Base-by-base conservation (phyloP, 176 grass and related monocot species). In the Eragrostis curvula region DNA sequence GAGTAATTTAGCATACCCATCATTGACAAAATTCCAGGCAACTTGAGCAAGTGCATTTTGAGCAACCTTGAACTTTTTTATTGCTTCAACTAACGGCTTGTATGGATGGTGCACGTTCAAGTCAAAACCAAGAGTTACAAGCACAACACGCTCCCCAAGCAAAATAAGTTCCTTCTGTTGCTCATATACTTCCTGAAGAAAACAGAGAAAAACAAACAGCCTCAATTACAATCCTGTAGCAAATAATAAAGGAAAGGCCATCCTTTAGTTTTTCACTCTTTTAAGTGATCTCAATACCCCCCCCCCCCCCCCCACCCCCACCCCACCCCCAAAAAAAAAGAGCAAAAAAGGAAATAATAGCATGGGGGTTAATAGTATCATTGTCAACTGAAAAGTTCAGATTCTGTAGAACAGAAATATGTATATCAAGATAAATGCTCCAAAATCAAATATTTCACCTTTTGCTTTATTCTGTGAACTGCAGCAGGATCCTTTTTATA, bases 11-110 rank as follows among this genome's bases (percentile, higher is more conserved):
- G 74, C 88, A 67, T 97, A 97, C 95, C 95, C 95, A 89, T 97
- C 95, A 70, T 97, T 97, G 84, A 97, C 95, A 87, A 97, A 97
- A 92, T 92, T 97, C 95, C 92, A 97, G 75, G 95, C 95, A 92
- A 94, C 95, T 88, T 97, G 95, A 77, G 92, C 95, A 83, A 97
- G 95, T 10, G 90, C 95, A 46, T 94, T 94, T 87, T 97, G 85
- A 85, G 92, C 90, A 81, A 94, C 86, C 77, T 94, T 94, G 70
- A 97, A 94, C 70, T 85, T 97, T 67, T 92, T 91, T 87, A 97
- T 93, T 83, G 95, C 95, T 85, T 97, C 88, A 61, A 97, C 90
- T 78, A 97, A 83, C 44, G 92, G 92, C 62, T 97, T 93, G 81
- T 97, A 97, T 15, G 92, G 95, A 64, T 97, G 95, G 44, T 92